These are phyloP conservation scores for Rhynchosporium secalis DNA, from an alignment of 2,329 filamentous ascomycete genomes.

Conservation along the genomic window DNA sequence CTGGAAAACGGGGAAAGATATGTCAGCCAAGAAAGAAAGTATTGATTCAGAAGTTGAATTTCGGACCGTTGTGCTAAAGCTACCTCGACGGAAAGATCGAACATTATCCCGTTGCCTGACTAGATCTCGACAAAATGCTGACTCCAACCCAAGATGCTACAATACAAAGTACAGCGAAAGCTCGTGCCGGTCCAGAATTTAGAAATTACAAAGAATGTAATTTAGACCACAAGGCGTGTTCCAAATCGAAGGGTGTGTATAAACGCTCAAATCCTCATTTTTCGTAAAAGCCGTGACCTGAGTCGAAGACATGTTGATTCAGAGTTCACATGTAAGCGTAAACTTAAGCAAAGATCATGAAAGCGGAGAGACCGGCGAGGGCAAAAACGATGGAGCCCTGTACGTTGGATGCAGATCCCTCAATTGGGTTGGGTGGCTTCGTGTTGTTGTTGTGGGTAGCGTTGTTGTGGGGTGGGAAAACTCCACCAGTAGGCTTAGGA, in stretches of 20 bases:
- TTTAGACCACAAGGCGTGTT: slow-evolving; percentile 21
- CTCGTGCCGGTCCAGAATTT: slow-evolving; percentile 23
- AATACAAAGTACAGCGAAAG: slow-evolving; percentile 18
- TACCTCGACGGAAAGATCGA: slow-evolving; percentile 25
- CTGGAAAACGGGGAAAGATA: too few relatives aligned
- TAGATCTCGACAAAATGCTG: slow-evolving; percentile 21
- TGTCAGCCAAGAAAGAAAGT: neutral
- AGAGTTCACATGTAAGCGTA: slow-evolving; percentile 29
- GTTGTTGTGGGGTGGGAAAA: slow-evolving; percentile 11
- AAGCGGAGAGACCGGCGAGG: slow-evolving; percentile 26
- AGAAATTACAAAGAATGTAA: slow-evolving; percentile 29
- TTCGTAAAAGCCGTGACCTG: slow-evolving; percentile 39
- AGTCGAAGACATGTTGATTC: slow-evolving; percentile 29
- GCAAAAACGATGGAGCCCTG: slow-evolving; percentile 38
- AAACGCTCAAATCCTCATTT: slow-evolving; percentile 20
- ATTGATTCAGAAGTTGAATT: slow-evolving; percentile 31
- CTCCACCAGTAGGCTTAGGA: slow-evolving; percentile 25
- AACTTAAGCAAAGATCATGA: slow-evolving; percentile 38
- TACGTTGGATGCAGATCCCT: slow-evolving; percentile 37
- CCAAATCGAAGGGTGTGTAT: slow-evolving; percentile 18
- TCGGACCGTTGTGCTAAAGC: slow-evolving; percentile 24
- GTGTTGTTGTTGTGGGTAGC: slow-evolving; percentile 18
- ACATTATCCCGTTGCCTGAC: slow-evolving; percentile 17
- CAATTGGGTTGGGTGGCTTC: slow-evolving; percentile 19
- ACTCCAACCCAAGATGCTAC: slow-evolving; percentile 24